These are phyloP conservation scores for Kwoniella dendrophila DNA, from an alignment of 768 basidiomycete species.

Conservation along the genomic window DNA sequence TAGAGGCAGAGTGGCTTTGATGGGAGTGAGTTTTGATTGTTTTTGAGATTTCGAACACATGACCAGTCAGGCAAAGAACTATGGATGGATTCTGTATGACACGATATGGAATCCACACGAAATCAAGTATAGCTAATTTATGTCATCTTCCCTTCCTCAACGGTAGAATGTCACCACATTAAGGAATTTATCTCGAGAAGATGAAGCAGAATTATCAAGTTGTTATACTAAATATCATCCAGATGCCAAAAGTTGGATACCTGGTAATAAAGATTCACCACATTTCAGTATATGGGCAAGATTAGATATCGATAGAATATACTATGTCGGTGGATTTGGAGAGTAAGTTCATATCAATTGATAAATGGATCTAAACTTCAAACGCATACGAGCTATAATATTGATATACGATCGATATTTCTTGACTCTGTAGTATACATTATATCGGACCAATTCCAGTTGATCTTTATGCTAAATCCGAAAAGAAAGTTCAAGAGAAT, in stretches of 20 bases:
- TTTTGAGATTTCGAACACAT: too few species aligned
- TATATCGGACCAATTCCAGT: conserved; percentile 53
- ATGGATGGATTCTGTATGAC: too few species aligned
- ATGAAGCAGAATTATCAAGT: conserved; percentile 23
- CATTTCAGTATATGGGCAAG: conserved; percentile 47
- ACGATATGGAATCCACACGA: not conserved
- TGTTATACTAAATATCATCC: conserved; percentile 49
- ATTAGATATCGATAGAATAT: conserved; percentile 46
- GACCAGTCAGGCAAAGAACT: too few species aligned
- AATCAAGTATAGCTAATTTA: not conserved
- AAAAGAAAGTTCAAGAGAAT: not conserved
- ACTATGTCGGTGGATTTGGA: conserved; percentile 55
- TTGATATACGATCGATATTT: too few species aligned
- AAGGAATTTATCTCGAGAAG: conserved; percentile 21
- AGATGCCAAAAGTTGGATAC: conserved; percentile 48
- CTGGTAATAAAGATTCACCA: conserved; percentile 23
- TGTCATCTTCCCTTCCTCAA: not conserved
- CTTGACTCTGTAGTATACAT: conserved; percentile 33
- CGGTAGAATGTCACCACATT: conserved; percentile 50
- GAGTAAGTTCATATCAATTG: conserved; percentile 43
- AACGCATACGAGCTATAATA: too few species aligned
- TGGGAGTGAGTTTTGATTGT: conserved; percentile 46
- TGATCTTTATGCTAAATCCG: conserved; percentile 38
- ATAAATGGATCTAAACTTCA: too few species aligned
- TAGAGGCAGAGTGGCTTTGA: conserved; percentile 50